Evolutionary conservation across 257 asterid species (phyloP).

Genomic region (Scutellaria barbata): DNA sequence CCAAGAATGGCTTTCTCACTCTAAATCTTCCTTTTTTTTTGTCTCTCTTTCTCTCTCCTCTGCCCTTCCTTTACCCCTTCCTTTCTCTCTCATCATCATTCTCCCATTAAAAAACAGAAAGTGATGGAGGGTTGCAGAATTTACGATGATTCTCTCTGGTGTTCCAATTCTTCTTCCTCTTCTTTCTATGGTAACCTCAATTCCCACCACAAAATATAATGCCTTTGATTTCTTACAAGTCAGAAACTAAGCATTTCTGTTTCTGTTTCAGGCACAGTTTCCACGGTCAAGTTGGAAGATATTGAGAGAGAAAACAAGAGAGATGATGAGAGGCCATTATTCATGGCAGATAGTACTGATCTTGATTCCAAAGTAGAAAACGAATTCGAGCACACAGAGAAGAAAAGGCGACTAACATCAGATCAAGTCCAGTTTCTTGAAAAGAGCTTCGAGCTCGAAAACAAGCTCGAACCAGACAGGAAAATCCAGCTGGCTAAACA

Average conservation of each 20-base stretch:
- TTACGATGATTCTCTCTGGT: slow-evolving; percentile 62
- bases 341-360: no score
- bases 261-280: slow-evolving; percentile 49
- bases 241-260: neutral
- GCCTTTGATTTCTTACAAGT: no score
- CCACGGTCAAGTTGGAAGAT: slow-evolving; percentile 56
- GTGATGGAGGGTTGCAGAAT: slow-evolving; percentile 58
- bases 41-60: slow-evolving; percentile 24
- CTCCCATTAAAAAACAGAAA: neutral
- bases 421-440: slow-evolving; percentile 82
- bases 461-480: slow-evolving; percentile 86
- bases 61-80: slow-evolving; percentile 38
- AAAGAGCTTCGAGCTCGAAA: slow-evolving; percentile 76
- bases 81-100: slow-evolving; percentile 38
- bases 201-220: no score
- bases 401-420: slow-evolving; percentile 67
- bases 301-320: slow-evolving; percentile 27
- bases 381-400: slow-evolving; percentile 58
- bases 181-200: slow-evolving; percentile 61
- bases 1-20: neutral
- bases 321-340: no score
- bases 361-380: slow-evolving; percentile 37
- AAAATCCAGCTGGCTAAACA: slow-evolving; percentile 74
- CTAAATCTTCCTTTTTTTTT: no score
- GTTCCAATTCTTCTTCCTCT: slow-evolving; percentile 60